These are phyloP conservation scores for Coemansia sp. DNA, from an alignment of 371 early-diverging fungal genomes.

Conservation along the genomic window DNA sequence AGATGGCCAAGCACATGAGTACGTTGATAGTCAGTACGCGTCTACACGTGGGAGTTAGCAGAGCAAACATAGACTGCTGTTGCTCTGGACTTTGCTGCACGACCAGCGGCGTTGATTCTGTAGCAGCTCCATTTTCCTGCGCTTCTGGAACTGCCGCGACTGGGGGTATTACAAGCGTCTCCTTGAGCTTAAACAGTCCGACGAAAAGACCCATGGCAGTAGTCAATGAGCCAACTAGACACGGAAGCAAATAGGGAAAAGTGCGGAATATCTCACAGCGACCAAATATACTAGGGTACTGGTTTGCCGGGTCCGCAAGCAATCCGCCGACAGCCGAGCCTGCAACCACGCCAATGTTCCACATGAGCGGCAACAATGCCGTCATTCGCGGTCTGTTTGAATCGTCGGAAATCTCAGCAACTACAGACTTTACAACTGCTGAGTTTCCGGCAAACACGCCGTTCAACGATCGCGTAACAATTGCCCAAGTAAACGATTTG, in stretches of 20 bases:
- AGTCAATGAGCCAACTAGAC: conserved; percentile 65
- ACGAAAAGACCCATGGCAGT: conserved; percentile 63
- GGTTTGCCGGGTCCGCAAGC: conserved; percentile 68
- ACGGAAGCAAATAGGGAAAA: conserved; percentile 84
- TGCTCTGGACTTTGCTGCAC: not conserved
- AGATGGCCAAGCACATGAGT: conserved; percentile 62
- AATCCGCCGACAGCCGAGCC: conserved; percentile 82
- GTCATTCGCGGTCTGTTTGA: conserved; percentile 68
- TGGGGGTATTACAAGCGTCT: conserved; percentile 56
- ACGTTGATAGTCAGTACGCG: conserved; percentile 21
- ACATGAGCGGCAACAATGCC: conserved; percentile 57
- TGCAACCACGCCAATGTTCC: conserved; percentile 59
- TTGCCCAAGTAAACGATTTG: conserved; percentile 64
- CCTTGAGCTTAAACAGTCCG: conserved; percentile 73
- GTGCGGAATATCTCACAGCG: conserved; percentile 59
- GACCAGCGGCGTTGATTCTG: conserved; percentile 14
- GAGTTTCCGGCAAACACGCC: conserved; percentile 80
- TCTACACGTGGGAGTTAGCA: conserved; percentile 14
- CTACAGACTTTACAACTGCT: conserved; percentile 77
- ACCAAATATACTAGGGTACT: conserved; percentile 70
- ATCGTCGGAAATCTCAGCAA: conserved; percentile 79
- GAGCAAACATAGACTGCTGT: not conserved
- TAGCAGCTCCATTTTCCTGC: not conserved
- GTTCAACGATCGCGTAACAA: conserved; percentile 63
- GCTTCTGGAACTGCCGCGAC: not conserved